A percentile compares a stretch with the other conserved stretches of the same genome.
Conservation (phyloP, 331 rosid genomes). For the Cydonia oblonga region DNA sequence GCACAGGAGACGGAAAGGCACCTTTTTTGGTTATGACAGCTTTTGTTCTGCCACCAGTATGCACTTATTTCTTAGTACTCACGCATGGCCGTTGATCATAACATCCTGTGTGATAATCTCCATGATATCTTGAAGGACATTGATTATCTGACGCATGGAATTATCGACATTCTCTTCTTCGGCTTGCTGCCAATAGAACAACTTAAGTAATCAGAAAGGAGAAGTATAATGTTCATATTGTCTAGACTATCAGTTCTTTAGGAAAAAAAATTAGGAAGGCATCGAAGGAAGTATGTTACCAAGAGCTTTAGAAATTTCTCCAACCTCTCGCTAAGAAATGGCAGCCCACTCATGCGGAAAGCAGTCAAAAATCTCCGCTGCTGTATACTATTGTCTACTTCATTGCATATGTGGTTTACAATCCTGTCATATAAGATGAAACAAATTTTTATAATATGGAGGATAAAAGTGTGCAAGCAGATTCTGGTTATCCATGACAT, state of each 20-base stretch:
- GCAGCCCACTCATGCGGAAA: constrained; percentile 75
- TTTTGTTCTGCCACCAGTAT: neutral
- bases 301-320: constrained; percentile 66
- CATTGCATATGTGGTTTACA: constrained; percentile 24
- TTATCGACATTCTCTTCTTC: constrained; percentile 23
- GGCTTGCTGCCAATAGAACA: constrained; percentile 38
- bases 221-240: constrained; percentile 1
- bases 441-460: constrained; percentile 4
- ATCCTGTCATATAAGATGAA: constrained; percentile 38
- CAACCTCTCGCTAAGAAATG: constrained; percentile 70
- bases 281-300: constrained; percentile 33
- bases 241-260: neutral
- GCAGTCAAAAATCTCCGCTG: constrained; percentile 29
- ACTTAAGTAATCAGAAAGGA: constrained; percentile 10
- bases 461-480: neutral
- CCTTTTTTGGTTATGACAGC: neutral
- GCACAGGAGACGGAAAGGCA: constrained; percentile 8
- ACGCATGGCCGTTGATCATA: constrained; percentile 56
- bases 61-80: constrained; percentile 26
- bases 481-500: neutral
- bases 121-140: constrained; percentile 82
- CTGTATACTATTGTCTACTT: constrained; percentile 29
- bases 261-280: too few species aligned
- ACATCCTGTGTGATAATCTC: constrained; percentile 85
- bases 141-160: constrained; percentile 47